Conservation (phyloP, 2,329 filamentous ascomycete species). For the Daldinia sp. region DNA sequence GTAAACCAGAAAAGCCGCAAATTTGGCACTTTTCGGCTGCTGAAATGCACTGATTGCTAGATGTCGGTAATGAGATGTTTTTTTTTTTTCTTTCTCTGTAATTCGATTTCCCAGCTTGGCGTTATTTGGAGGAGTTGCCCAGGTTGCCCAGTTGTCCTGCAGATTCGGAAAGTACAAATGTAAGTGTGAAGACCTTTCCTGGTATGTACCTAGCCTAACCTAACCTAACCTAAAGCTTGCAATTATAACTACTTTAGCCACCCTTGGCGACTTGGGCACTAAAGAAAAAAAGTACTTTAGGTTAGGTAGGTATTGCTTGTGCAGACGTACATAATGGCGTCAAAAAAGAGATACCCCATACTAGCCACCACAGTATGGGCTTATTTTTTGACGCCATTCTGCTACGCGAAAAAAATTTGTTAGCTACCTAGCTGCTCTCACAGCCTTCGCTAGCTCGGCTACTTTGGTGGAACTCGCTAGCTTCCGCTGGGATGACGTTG, state of each 20-base stretch:
- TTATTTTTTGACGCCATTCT: too few species aligned
- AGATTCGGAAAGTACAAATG: constrained; percentile 10
- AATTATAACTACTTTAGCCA: not conserved
- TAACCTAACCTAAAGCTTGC: too few species aligned
- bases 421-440: constrained; percentile 15
- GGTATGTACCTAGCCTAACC: not conserved
- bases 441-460: constrained; percentile 21
- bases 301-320: not conserved
- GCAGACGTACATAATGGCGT: not conserved
- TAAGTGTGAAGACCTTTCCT: not conserved
- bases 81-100: constrained; percentile 15
- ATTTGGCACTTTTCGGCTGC: constrained; percentile 27
- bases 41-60: constrained; percentile 25
- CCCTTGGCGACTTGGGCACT: constrained; percentile 1
- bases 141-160: constrained; percentile 1
- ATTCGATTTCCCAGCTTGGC: constrained; percentile 11
- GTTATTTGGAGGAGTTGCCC: constrained; percentile 6
- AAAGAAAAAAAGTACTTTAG: not conserved
- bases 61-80: constrained; percentile 24
- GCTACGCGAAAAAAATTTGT: constrained; percentile 9
- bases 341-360: too few species aligned
- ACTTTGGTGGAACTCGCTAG: constrained; percentile 25
- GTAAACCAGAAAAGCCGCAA: constrained; percentile 36
- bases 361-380: too few species aligned
- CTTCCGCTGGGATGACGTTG: constrained; percentile 37